These are phyloP conservation scores for Trichoderma oligosporum DNA, from an alignment of 2,329 filamentous ascomycete genomes.

Conservation along the genomic window DNA sequence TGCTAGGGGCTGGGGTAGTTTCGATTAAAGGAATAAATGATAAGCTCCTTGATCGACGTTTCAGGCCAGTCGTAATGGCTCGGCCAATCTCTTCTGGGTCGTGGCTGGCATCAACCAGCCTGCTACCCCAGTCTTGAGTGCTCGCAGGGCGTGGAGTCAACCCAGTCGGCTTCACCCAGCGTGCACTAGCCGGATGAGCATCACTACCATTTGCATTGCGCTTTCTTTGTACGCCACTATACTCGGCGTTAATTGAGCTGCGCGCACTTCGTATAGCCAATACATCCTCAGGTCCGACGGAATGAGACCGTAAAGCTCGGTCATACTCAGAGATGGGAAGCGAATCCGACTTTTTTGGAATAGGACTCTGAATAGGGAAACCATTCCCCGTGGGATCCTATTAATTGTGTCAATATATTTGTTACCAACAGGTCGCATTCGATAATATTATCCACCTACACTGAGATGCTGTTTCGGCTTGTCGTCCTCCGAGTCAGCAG, in stretches of 20 bases:
- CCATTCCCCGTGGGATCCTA: constrained; percentile 38
- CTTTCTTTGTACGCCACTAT: constrained; percentile 20
- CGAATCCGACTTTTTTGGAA: constrained; percentile 54
- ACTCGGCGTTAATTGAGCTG: constrained; percentile 50
- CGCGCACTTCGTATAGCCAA: constrained; percentile 51
- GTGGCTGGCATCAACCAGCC: constrained; percentile 36
- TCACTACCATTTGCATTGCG: constrained; percentile 13
- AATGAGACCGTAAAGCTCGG: constrained; percentile 58
- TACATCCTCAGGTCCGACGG: constrained; percentile 54
- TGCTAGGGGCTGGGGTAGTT: constrained; percentile 27
- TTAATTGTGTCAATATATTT: constrained; percentile 20
- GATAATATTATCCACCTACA: constrained; percentile 38
- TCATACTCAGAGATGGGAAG: constrained; percentile 59
- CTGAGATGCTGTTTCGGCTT: constrained; percentile 41
- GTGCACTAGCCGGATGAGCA: constrained; percentile 22
- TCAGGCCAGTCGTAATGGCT: constrained; percentile 51
- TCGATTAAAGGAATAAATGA: constrained; percentile 44
- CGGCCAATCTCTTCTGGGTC: constrained; percentile 57
- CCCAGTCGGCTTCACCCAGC: constrained; percentile 45
- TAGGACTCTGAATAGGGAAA: constrained; percentile 35
- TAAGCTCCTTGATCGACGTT: constrained; percentile 57
- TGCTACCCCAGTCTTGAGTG: constrained; percentile 49
- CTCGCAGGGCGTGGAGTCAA: constrained; percentile 61
- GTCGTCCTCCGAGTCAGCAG: constrained; percentile 7
- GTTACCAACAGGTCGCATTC: no score